A percentile compares a stretch with the other conserved stretches of the same genome.
phyloP scores from a whole-genome alignment of 106 monocot genomes.

The Chionographis japonica region DNA sequence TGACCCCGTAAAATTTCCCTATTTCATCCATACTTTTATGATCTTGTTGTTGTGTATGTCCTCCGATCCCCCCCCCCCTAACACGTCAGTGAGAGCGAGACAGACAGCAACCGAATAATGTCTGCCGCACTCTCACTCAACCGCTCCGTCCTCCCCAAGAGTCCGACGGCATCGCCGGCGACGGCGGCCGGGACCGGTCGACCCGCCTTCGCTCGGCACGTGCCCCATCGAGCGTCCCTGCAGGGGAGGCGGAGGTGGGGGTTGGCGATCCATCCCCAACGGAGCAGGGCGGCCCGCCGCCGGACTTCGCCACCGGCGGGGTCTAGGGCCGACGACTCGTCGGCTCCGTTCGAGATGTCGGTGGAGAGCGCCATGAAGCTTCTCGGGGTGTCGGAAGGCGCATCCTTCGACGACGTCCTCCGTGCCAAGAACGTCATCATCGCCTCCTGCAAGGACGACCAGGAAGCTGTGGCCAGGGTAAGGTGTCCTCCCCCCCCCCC shows the following conservation, averaged over 20 bases:
- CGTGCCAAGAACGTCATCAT: slow-evolving; percentile 69
- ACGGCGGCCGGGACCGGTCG: not conserved
- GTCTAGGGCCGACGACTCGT: slow-evolving; percentile 62
- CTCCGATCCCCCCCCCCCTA: no score
- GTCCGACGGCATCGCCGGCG: not conserved
- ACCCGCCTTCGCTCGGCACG: not conserved
- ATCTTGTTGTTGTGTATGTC: no score
- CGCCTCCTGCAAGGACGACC: slow-evolving; percentile 76
- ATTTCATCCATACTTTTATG: no score
- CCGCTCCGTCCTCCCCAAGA: slow-evolving; percentile 22
- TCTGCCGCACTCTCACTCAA: slow-evolving; percentile 43
- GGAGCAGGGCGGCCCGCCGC: slow-evolving; percentile 7
- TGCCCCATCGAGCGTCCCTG: not conserved
- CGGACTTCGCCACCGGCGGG: slow-evolving; percentile 19
- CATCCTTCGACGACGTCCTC: slow-evolving; percentile 92
- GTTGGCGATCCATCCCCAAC: not conserved
- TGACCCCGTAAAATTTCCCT: no score
- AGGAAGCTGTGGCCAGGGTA: slow-evolving; percentile 68
- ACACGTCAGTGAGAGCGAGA: not conserved
- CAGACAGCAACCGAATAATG: slow-evolving; percentile 1
- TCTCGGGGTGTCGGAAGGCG: slow-evolving; percentile 70
- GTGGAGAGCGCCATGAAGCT: slow-evolving; percentile 82
- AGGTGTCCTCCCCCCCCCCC: not conserved
- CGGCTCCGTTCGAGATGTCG: slow-evolving; percentile 87
- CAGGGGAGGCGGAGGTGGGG: slow-evolving; percentile 7